phyloP scores from a whole-genome alignment of 2,329 filamentous ascomycete genomes.

The Aspergillus melleus region DNA sequence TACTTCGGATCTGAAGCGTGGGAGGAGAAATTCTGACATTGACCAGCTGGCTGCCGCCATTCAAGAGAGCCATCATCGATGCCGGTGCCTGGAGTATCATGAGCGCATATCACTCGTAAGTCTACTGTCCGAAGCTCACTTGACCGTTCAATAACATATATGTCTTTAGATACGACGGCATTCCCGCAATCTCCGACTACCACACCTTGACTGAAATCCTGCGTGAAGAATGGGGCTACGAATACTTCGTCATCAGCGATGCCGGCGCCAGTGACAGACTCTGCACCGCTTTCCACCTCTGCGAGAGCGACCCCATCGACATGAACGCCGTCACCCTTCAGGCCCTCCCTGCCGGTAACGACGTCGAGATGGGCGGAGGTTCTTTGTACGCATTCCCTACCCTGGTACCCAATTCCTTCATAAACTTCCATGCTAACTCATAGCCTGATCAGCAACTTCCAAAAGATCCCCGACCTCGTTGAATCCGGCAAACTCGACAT shows the following conservation, averaged over 20 bases:
- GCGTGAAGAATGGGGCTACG: slow-evolving; percentile 70
- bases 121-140: not conserved
- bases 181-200: slow-evolving; percentile 66
- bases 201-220: slow-evolving; percentile 68
- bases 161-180: slow-evolving; percentile 60
- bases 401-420: not conserved
- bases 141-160: not conserved
- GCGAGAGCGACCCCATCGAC: slow-evolving; percentile 60
- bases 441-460: slow-evolving; percentile 53
- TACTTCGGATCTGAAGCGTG: not conserved
- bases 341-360: slow-evolving; percentile 67
- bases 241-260: slow-evolving; percentile 66
- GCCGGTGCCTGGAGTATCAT: slow-evolving; percentile 68
- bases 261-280: slow-evolving; percentile 70
- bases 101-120: slow-evolving; percentile 67
- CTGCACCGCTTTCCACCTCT: slow-evolving; percentile 65
- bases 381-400: slow-evolving; percentile 49
- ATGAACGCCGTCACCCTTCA: slow-evolving; percentile 64
- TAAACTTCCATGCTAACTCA: slow-evolving; percentile 2
- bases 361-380: slow-evolving; percentile 75
- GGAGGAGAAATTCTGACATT: not conserved
- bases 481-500: slow-evolving; percentile 61
- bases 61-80: slow-evolving; percentile 71
- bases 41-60: slow-evolving; percentile 53
- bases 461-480: slow-evolving; percentile 65